Conservation (phyloP, 2,329 filamentous ascomycete genomes). For the Monilinia fructicola region DNA sequence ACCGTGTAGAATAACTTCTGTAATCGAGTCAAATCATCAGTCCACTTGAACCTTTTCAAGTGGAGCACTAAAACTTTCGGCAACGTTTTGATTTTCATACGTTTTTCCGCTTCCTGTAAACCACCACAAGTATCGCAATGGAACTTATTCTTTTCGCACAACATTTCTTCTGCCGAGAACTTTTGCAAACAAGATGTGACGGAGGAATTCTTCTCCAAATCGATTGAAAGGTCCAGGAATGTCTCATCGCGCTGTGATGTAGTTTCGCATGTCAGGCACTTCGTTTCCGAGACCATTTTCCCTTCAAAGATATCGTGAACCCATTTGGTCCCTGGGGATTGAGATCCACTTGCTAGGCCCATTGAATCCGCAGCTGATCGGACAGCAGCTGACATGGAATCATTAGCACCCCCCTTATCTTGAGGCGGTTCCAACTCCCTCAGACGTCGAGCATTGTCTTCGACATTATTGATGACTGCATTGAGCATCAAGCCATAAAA, state of each 20-base stretch:
- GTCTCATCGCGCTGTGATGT: slow-evolving; percentile 93
- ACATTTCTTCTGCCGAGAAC: slow-evolving; percentile 97
- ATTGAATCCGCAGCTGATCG: slow-evolving; percentile 45
- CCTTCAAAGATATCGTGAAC: slow-evolving; percentile 98
- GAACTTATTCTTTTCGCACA: slow-evolving; percentile 98
- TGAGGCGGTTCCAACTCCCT: slow-evolving; percentile 50
- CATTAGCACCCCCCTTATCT: slow-evolving; percentile 48
- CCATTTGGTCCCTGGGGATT: slow-evolving; percentile 73
- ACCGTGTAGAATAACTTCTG: slow-evolving; percentile 97
- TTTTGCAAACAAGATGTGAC: slow-evolving; percentile 94
- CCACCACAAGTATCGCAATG: slow-evolving; percentile 97
- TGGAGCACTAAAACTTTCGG: slow-evolving; percentile 90
- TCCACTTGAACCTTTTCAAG: slow-evolving; percentile 97
- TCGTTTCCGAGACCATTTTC: slow-evolving; percentile 89
- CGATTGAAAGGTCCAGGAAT: slow-evolving; percentile 93
- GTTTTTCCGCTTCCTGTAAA: slow-evolving; percentile 94
- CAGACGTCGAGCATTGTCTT: slow-evolving; percentile 73
- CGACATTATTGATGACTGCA: slow-evolving; percentile 90
- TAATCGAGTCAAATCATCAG: slow-evolving; percentile 86
- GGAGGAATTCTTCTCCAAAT: slow-evolving; percentile 91
- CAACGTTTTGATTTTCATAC: slow-evolving; percentile 97
- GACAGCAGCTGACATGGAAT: slow-evolving; percentile 51
- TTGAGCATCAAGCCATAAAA: slow-evolving; percentile 95
- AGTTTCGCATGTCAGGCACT: slow-evolving; percentile 94
- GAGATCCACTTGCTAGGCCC: slow-evolving; percentile 42